Evolutionary conservation across 2,329 filamentous ascomycete species (phyloP), one percentile per base, ranked within the genome.

Genomic region (Alternaria arbusti): DNA sequence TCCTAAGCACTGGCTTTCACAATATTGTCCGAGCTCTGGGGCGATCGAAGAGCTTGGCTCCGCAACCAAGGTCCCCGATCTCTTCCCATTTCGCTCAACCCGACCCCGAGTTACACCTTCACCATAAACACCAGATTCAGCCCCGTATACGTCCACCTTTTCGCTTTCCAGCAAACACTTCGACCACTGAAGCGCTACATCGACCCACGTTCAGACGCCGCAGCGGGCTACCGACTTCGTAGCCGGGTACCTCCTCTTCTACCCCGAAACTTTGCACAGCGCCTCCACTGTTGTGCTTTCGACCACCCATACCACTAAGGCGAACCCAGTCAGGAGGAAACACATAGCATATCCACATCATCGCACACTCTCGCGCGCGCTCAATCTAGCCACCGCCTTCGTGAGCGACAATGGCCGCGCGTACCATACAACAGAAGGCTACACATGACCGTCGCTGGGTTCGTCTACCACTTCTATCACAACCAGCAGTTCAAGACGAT

Each of bases 1-100:
- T 43, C 57, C 4, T 36, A 36, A 71, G 83, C 54, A 79, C 78
- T 84, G 70, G 82, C 83, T 46, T 83, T 83, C 56, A 82, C 79
- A 6, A 72, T 79, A 1, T 70, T 83, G 0, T 80, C 81, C 1
- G 80, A 82, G 52, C 32, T 36, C 32, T 36, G 7, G 32, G 32
- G 32, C 32, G 0, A 36, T n/a, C 32, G 32, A 36, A 36, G 32
- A 36, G 32, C 32, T 36, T 36, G 15, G 32, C 63, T 83, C 82
- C 2, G 78, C 80, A 8, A 73, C 76, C 4, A 40, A 40, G 8
- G 8, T 10, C 36, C n/a, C n/a, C 36, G n/a, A 40, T 40, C 9
- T 40, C 36, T 40, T 11, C 36, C 36, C n/a, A 10, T 40, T 17
- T 40, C 36, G 9, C 36, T 17, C 36, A 40, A 40, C 36, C 36